These are phyloP conservation scores for Penicillium sp. DNA, from an alignment of 2,329 filamentous ascomycete genomes.

Conservation along the genomic window DNA sequence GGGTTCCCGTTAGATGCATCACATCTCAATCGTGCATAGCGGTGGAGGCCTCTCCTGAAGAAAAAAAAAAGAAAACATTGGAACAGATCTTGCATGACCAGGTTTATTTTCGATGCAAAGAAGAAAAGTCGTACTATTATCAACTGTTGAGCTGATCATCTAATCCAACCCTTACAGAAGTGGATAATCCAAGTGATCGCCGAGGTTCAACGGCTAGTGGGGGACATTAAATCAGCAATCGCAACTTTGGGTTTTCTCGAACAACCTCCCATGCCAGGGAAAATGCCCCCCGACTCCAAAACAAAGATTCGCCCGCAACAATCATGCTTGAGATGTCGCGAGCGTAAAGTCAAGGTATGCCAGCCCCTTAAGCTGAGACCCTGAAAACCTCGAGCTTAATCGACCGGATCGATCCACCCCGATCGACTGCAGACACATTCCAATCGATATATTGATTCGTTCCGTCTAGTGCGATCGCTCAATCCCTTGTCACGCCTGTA, in stretches of 20 bases:
- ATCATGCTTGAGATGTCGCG: conserved; percentile 30
- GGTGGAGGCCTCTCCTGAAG: background rate
- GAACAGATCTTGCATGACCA: background rate
- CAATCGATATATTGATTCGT: background rate
- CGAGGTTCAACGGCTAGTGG: background rate
- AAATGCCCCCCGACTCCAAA: background rate
- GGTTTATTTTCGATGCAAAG: background rate
- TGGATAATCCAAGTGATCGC: background rate
- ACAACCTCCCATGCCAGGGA: background rate
- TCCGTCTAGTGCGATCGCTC: conserved; percentile 28
- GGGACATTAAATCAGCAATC: background rate
- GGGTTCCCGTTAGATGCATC: background rate
- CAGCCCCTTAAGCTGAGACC: background rate
- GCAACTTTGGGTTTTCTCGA: background rate
- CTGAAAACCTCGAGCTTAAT: background rate
- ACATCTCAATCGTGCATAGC: background rate
- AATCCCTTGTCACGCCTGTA: conserved; percentile 29
- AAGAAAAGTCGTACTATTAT: too few species aligned
- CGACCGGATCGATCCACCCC: background rate
- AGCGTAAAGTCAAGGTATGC: conserved; percentile 31
- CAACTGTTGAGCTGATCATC: background rate
- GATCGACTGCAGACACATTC: background rate
- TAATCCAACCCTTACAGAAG: background rate
- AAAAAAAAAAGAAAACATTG: background rate
- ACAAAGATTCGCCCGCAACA: conserved; percentile 28